Evolutionary conservation across 768 basidiomycete genomes (phyloP).

Genomic region (Pulveroboletus ravenelii): DNA sequence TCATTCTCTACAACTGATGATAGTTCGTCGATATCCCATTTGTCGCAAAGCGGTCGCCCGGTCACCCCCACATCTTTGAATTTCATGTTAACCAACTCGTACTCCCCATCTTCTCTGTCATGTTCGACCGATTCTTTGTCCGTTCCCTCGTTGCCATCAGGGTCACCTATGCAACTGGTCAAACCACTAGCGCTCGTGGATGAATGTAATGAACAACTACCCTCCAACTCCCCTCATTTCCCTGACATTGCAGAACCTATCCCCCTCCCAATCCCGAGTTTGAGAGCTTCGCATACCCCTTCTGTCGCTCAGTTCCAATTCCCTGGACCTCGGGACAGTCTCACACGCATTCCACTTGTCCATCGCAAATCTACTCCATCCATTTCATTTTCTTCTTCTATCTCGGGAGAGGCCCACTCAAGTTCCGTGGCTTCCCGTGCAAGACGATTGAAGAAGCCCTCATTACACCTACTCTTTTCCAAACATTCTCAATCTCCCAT

Average conservation of each 20-base stretch:
- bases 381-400: slow-evolving; percentile 30
- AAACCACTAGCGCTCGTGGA: slow-evolving; percentile 38
- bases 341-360: slow-evolving; percentile 27
- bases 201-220: slow-evolving; percentile 24
- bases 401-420: slow-evolving; percentile 33
- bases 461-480: slow-evolving; percentile 62
- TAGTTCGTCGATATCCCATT: slow-evolving; percentile 31
- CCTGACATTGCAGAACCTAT: slow-evolving; percentile 30
- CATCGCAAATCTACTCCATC: slow-evolving; percentile 36
- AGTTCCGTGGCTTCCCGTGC: slow-evolving; percentile 32
- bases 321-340: slow-evolving; percentile 35
- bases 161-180: slow-evolving; percentile 25
- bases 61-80: slow-evolving; percentile 33
- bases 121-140: slow-evolving; percentile 59
- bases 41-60: slow-evolving; percentile 28
- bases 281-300: slow-evolving; percentile 12
- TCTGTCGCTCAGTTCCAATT: slow-evolving; percentile 40
- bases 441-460: slow-evolving; percentile 57
- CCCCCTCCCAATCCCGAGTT: slow-evolving; percentile 25
- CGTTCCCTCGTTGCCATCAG: slow-evolving; percentile 51
- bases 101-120: slow-evolving; percentile 46
- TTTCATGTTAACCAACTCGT: slow-evolving; percentile 23
- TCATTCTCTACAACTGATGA: slow-evolving; percentile 28
- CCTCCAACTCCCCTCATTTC: slow-evolving; percentile 23
- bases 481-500: slow-evolving; percentile 56